Base-by-base conservation (phyloP, 805 yeast genomes). In the Tetrapisispora phaffii region DNA sequence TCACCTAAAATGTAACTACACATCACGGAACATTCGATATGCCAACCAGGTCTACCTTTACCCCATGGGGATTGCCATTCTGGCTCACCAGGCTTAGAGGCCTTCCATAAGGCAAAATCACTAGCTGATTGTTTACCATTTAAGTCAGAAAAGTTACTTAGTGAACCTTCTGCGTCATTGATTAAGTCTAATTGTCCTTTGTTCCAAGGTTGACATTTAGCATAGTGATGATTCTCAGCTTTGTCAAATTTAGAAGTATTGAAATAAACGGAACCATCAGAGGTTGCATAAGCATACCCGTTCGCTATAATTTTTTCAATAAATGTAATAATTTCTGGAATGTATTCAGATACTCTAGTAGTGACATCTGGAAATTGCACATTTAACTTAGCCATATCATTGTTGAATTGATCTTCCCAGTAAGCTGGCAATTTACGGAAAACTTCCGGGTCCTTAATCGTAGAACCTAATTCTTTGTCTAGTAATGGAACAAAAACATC, bases 21-120 rank as follows among this genome's bases (percentile, higher is more conserved):
- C 98, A 93, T 93, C 19, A 93, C 98, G 8, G 97, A 88, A 74
- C 98, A 93, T 68, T 93, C 98, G 63, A 93, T 93, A 64, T 93
- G 98, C 98, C 98, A 93, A 4, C 98, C 98, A 13, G 98, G 98
- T 64, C 98, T 82, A 44, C 98, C 98, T 47, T 72, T 72, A 22
- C 98, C 98, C 97, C 97, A 93, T 23, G 90, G 89, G 2, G 96
- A 86, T 6, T 73, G 76, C 97, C 97, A 93, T 40, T 79, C 76
- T 21, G 98, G 98, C 68, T 93, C 98, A 56, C 98, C 98, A 7
- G 95, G 90, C 62, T 93, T 93, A 7, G 95, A 84, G 0, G 89
- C 79, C 63, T 93, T 93, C 98, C 98, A 93, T 31, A 93, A 73
- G 1, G 98, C 98, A 67, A 93, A 93, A 65, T 93, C 98, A 20